Evolutionary conservation across 2,329 filamentous ascomycete species (phyloP), one percentile per base, ranked within the genome.

Genomic region (Aureobasidium sp.): DNA sequence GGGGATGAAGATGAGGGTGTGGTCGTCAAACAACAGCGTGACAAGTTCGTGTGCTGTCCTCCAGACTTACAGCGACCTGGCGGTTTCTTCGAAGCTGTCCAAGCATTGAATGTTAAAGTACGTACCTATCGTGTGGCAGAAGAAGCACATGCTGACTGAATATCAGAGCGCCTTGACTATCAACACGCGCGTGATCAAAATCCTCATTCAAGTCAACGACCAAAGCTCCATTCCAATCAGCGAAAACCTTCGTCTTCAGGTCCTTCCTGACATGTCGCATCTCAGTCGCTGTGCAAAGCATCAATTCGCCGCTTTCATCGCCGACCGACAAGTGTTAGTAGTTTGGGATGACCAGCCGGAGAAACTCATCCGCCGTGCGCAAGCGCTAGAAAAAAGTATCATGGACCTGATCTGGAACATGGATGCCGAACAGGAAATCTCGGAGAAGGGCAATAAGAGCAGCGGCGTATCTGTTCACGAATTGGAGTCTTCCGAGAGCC

Each of bases 91-190:
- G 80, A 86, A 48, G 80, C 83, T 36, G 75, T 87, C 16, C 71
- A 79, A 61, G 73, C 75, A 23, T 74, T 89, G 67, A 89, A 89
- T 68, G 85, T 88, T 64, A 79, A 81, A 73, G 86, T 87, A 79
- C 69, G 82, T 76, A 20, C 11, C 11, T 23, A 47, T 27, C 3
- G 45, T 27, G n/a, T 9, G 18, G 16, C 7, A 4, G 58, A 42
- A 2, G 54, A 33, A 45, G 27, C 4, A 38, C 16, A 20, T 7
- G 15, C 42, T 62, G 18, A 62, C 42, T 50, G 33, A n/a, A 25
- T 66, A 69, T 74, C 66, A 90, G 87, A 88, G 85, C 71, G 89
- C 89, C 59, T 90, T 92, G 85, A 92, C 90, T 4, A 82, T 91
- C 69, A 90, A 88, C 73, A 91, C 89, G 4, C 82, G 85, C 66